Percentiles rank a stretch among this genome's conserved stretches.
These are phyloP conservation scores for Nyctanthes arbortristis DNA, from an alignment of 257 asterid species.

Conservation along the genomic window DNA sequence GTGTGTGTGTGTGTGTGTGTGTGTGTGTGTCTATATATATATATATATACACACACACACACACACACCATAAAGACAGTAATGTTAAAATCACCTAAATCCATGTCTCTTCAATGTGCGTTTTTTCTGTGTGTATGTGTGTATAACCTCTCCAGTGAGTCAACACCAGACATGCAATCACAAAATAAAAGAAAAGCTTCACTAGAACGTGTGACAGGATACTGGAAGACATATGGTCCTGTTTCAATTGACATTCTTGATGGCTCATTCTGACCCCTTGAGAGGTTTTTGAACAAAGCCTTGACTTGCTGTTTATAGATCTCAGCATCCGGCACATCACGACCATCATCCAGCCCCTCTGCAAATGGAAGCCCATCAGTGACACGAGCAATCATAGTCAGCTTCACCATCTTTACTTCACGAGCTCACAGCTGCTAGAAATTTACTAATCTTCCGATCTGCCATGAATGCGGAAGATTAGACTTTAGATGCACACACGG, in stretches of 20 bases:
- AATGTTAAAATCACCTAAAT: too few relatives aligned
- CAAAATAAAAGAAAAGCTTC: conserved; percentile 2
- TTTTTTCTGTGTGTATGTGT: conserved; percentile 81
- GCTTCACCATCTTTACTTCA: conserved; percentile 68
- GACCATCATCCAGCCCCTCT: conserved; percentile 93
- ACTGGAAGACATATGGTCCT: conserved; percentile 90
- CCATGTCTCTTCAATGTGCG: too few relatives aligned
- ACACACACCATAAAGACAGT: too few relatives aligned
- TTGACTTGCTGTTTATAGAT: conserved; percentile 88
- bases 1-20: too few relatives aligned
- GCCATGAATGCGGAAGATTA: too few relatives aligned
- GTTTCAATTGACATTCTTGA: conserved; percentile 96
- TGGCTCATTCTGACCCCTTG: conserved; percentile 79
- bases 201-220: conserved; percentile 49
- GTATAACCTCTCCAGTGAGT: conserved; percentile 32
- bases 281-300: conserved; percentile 79
- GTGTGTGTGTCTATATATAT: too few relatives aligned
- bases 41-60: too few relatives aligned
- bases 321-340: conserved; percentile 82
- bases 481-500: too few relatives aligned
- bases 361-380: conserved; percentile 92
- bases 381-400: conserved; percentile 94
- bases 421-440: conserved; percentile 39
- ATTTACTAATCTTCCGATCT: conserved; percentile 18
- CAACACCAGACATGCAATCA: conserved; percentile 24